These are phyloP conservation scores for Emydomyces testavorans DNA, from an alignment of 2,329 filamentous ascomycete species.

Conservation along the genomic window DNA sequence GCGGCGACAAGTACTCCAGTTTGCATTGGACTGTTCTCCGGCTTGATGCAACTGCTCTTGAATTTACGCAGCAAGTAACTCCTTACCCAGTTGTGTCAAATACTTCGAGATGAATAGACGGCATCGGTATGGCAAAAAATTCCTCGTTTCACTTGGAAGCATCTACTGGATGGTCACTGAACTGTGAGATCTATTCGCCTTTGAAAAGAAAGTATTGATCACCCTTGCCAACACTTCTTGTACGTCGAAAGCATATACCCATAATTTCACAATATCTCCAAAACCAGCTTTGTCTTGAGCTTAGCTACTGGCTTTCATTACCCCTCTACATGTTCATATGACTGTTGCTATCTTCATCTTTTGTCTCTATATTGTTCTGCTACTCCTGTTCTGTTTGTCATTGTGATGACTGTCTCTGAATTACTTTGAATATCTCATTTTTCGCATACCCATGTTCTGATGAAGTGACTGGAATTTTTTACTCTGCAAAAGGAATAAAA, in stretches of 20 bases:
- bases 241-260: neutral
- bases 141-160: neutral
- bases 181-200: neutral
- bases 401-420: neutral
- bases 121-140: neutral
- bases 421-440: neutral
- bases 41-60: neutral
- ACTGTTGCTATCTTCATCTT: neutral
- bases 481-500: constrained; percentile 3
- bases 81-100: constrained; percentile 2
- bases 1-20: neutral
- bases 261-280: neutral
- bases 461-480: neutral
- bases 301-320: neutral
- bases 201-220: neutral
- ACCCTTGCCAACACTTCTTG: neutral
- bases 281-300: neutral
- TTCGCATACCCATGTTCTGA: neutral
- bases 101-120: constrained; percentile 5
- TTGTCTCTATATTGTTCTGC: neutral
- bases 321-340: constrained; percentile 3
- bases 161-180: neutral
- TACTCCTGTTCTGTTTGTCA: neutral
- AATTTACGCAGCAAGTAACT: constrained; percentile 5
- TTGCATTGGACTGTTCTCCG: constrained; percentile 1